Conservation (phyloP, 1,284 basidiomycete species). For the Xerocomus minutiporus region DNA sequence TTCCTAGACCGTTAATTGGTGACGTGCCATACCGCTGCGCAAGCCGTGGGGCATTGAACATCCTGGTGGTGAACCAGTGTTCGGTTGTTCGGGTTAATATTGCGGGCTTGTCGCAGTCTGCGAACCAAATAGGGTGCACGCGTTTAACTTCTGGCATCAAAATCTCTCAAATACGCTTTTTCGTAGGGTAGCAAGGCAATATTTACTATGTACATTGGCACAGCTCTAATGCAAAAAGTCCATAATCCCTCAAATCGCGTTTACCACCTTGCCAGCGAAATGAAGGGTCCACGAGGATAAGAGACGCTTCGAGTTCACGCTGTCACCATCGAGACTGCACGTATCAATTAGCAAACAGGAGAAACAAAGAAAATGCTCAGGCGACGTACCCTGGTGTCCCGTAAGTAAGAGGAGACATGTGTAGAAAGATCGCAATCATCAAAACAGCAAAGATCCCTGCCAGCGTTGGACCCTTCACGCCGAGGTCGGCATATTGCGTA, state of each 20-base stretch:
- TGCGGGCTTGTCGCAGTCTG: slow-evolving; percentile 5
- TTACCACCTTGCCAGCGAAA: slow-evolving; percentile 69
- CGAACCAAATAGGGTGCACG: slow-evolving; percentile 13
- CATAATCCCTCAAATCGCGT: slow-evolving; percentile 25
- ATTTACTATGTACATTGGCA: slow-evolving; percentile 22
- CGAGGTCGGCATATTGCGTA: slow-evolving; percentile 66
- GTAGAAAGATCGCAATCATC: slow-evolving; percentile 69
- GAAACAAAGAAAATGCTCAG: slow-evolving; percentile 1
- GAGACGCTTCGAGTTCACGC: slow-evolving; percentile 68
- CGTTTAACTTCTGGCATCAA: slow-evolving; percentile 1
- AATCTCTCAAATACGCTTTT: slow-evolving; percentile 1
- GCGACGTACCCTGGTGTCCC: slow-evolving; percentile 80
- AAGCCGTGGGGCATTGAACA: slow-evolving; percentile 77
- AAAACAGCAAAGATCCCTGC: slow-evolving; percentile 55
- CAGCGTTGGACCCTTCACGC: slow-evolving; percentile 62
- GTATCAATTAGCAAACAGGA: slow-evolving; percentile 10
- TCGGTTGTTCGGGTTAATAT: slow-evolving; percentile 11
- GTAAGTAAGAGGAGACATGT: slow-evolving; percentile 85
- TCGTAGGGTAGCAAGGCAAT: slow-evolving; percentile 16
- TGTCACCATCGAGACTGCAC: slow-evolving; percentile 63
- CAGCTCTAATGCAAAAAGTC: slow-evolving; percentile 16
- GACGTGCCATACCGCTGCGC: slow-evolving; percentile 59
- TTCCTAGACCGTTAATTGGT: slow-evolving; percentile 56
- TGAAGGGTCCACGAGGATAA: slow-evolving; percentile 80
- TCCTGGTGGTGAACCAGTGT: slow-evolving; percentile 27